A percentile compares a stretch with the other conserved stretches of the same genome.
Conservation (phyloP, 2,329 filamentous ascomycete species). For the Curvularia sp. region DNA sequence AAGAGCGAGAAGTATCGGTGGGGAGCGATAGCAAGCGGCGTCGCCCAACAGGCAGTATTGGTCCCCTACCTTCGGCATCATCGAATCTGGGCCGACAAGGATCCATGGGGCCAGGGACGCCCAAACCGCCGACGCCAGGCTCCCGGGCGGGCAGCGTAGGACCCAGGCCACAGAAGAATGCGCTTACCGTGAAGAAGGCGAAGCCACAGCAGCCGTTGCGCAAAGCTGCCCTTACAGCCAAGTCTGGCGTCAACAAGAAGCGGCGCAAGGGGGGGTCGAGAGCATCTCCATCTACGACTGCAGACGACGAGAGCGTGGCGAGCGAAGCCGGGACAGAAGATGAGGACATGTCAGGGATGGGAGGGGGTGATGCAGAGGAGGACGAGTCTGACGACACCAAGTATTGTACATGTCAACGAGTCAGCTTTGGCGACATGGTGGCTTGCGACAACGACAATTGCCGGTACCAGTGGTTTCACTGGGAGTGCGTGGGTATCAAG, state of each 20-base stretch:
- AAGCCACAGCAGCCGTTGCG: conserved; percentile 60
- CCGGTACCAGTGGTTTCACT: conserved; percentile 88
- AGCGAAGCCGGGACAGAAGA: conserved; percentile 53
- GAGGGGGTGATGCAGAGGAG: conserved; percentile 55
- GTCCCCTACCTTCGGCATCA: conserved; percentile 60
- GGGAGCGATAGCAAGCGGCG: conserved; percentile 66
- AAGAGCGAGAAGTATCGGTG: conserved; percentile 62
- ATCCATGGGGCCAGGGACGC: conserved; percentile 69
- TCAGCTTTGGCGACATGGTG: conserved; percentile 88
- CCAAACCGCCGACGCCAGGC: conserved; percentile 62
- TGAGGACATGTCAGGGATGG: conserved; percentile 62
- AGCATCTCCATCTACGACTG: conserved; percentile 53
- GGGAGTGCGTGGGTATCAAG: conserved; percentile 64
- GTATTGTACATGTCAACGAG: conserved; percentile 83
- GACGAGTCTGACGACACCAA: conserved; percentile 78
- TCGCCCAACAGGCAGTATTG: conserved; percentile 61
- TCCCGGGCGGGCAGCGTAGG: conserved; percentile 68
- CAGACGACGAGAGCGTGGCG: conserved; percentile 62
- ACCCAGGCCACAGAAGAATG: conserved; percentile 58
- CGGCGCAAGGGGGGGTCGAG: conserved; percentile 48
- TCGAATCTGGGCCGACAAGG: conserved; percentile 66
- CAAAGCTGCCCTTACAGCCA: conserved; percentile 47
- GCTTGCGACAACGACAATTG: conserved; percentile 85
- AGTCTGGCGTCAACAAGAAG: conserved; percentile 49
- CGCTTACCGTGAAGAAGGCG: conserved; percentile 60